A percentile compares a stretch with the other conserved stretches of the same genome.
Conservation (phyloP, 2,329 filamentous ascomycete species). For the Dactylellina cionopaga region DNA sequence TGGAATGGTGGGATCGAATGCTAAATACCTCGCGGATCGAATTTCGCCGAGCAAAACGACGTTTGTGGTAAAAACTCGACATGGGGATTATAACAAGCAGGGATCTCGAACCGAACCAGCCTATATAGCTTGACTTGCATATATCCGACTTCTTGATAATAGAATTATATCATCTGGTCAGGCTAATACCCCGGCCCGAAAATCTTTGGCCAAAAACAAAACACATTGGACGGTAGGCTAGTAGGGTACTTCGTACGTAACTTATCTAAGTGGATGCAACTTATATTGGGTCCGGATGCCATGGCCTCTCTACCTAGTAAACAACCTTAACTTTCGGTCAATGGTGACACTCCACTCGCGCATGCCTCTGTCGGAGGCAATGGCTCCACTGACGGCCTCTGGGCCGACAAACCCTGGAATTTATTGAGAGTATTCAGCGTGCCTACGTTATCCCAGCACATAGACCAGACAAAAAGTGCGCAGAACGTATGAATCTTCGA, state of each 20-base stretch:
- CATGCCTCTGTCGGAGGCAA: slow-evolving; percentile 37
- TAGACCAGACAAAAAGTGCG: slow-evolving; percentile 18
- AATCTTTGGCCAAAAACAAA: slow-evolving; percentile 31
- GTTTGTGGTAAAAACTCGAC: slow-evolving; percentile 31
- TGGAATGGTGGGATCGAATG: too few species aligned
- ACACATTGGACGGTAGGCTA: neutral
- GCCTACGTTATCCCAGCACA: neutral
- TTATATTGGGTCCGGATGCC: neutral
- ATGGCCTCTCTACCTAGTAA: too few species aligned
- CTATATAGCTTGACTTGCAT: slow-evolving; percentile 21
- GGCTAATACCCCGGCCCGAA: slow-evolving; percentile 30
- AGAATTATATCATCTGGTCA: slow-evolving; percentile 6
- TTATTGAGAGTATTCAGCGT: neutral
- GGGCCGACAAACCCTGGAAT: slow-evolving; percentile 29
- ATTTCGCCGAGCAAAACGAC: slow-evolving; percentile 41
- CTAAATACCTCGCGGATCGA: slow-evolving; percentile 38
- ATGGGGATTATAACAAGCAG: slow-evolving; percentile 41
- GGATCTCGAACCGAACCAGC: slow-evolving; percentile 32
- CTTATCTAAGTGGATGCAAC: neutral
- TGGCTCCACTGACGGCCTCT: slow-evolving; percentile 38
- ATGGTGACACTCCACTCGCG: slow-evolving; percentile 7
- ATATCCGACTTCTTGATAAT: slow-evolving; percentile 7
- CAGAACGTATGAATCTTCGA: slow-evolving; percentile 8
- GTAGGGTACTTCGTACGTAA: too few species aligned
- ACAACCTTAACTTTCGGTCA: neutral